Evolutionary conservation across 495 filamentous ascomycete genomes (phyloP).

Genomic region (Neurospora sp.): DNA sequence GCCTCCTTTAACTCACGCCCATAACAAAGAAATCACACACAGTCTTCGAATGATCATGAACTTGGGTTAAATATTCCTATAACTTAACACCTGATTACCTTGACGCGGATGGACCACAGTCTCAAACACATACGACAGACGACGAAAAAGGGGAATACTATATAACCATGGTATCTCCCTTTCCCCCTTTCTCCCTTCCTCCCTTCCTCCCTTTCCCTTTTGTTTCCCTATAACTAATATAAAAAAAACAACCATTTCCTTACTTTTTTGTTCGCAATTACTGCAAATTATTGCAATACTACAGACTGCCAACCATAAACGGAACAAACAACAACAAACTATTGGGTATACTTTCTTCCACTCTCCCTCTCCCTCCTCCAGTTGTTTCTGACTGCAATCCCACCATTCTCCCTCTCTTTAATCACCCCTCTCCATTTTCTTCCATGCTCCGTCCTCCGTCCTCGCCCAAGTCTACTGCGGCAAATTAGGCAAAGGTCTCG

Average conservation of each 20-base stretch:
- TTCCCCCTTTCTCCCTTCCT: background rate
- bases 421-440: background rate
- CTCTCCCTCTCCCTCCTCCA: background rate
- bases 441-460: background rate
- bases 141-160: background rate
- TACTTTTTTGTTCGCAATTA: background rate
- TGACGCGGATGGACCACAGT: background rate
- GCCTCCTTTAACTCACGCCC: too few relatives aligned
- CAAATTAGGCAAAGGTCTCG: slow-evolving; percentile 50
- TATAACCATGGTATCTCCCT: background rate
- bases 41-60: too few relatives aligned
- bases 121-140: background rate
- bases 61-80: background rate
- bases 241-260: background rate
- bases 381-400: background rate
- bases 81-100: background rate
- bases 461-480: slow-evolving; percentile 8
- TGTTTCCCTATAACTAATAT: background rate
- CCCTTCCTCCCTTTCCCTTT: background rate
- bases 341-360: background rate
- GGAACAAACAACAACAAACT: background rate
- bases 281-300: background rate
- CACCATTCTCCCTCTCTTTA: background rate
- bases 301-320: background rate
- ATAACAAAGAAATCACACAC: too few relatives aligned